Percentiles rank a stretch among this genome's conserved stretches.
phyloP scores from a whole-genome alignment of 2,329 filamentous ascomycete species.

The Fusarium abutilonis region DNA sequence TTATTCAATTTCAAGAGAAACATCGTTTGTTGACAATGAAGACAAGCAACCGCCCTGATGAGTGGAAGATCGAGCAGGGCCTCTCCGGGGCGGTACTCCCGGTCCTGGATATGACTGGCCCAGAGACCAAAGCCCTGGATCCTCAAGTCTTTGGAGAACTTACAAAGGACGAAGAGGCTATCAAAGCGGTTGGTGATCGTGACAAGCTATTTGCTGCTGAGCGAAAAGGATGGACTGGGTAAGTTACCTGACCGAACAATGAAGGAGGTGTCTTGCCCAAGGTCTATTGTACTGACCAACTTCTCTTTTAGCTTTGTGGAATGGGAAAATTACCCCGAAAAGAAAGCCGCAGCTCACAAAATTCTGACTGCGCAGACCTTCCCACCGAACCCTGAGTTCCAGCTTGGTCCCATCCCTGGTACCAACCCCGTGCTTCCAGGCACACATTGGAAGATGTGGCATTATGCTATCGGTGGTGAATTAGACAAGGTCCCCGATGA shows the following conservation, averaged over 20 bases:
- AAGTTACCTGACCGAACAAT: neutral
- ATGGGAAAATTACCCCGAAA: slow-evolving; percentile 76
- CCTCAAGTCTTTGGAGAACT: slow-evolving; percentile 46
- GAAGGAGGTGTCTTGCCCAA: no score
- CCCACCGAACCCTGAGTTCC: slow-evolving; percentile 61
- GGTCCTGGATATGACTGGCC: slow-evolving; percentile 57
- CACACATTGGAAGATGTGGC: slow-evolving; percentile 67
- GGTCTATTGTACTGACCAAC: neutral
- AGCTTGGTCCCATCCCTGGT: slow-evolving; percentile 63
- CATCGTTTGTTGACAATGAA: slow-evolving; percentile 11
- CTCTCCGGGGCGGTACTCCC: slow-evolving; percentile 57
- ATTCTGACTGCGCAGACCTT: slow-evolving; percentile 51
- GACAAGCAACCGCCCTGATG: slow-evolving; percentile 52
- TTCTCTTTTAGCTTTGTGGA: slow-evolving; percentile 64
- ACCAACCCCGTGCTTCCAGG: slow-evolving; percentile 68
- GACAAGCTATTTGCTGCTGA: slow-evolving; percentile 42
- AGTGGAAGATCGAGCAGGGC: slow-evolving; percentile 65
- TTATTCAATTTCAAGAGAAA: neutral
- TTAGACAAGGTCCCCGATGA: slow-evolving; percentile 63
- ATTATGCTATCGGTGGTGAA: slow-evolving; percentile 57
- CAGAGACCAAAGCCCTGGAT: slow-evolving; percentile 46
- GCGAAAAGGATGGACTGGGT: slow-evolving; percentile 51
- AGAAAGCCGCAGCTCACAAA: slow-evolving; percentile 67
- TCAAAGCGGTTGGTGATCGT: slow-evolving; percentile 53
- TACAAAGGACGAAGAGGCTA: slow-evolving; percentile 54